Conservation (phyloP, 768 basidiomycete genomes). For the Suillus cothurnatus region DNA sequence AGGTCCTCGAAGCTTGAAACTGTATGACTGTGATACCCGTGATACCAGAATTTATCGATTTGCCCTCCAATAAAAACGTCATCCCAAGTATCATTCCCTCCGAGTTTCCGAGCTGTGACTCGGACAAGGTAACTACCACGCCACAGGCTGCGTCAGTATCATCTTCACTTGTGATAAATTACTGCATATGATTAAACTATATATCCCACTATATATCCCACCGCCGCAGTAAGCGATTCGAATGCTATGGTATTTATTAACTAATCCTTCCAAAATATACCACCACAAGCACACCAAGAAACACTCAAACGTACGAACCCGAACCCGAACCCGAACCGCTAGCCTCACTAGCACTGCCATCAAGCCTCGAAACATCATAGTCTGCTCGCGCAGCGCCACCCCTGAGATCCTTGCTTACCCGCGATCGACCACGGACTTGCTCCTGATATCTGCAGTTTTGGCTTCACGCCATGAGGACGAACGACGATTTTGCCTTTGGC, state of each 20-base stretch:
- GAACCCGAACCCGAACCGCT: conserved; percentile 9
- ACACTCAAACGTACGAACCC: not conserved
- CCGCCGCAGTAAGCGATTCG: not conserved
- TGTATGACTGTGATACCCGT: too few relatives aligned
- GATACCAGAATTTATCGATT: too few relatives aligned
- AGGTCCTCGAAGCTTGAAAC: too few relatives aligned
- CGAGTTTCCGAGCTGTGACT: too few relatives aligned
- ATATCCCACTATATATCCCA: not conserved
- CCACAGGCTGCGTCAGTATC: too few relatives aligned
- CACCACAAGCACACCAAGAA: not conserved
- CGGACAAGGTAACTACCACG: too few relatives aligned
- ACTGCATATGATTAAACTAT: not conserved
- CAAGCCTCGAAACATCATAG: conserved; percentile 20
- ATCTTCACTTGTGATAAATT: too few relatives aligned
- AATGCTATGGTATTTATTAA: not conserved
- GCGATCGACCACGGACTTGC: conserved; percentile 29
- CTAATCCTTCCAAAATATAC: not conserved
- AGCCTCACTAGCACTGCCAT: conserved; percentile 8
- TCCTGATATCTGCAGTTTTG: conserved; percentile 19
- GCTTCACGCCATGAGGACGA: conserved; percentile 1
- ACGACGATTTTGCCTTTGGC: conserved; percentile 10
- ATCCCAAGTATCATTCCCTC: too few relatives aligned
- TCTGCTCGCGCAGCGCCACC: conserved; percentile 29
- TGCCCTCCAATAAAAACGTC: too few relatives aligned
- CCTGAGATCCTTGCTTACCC: conserved; percentile 43